phyloP scores from a whole-genome alignment of 371 early-diverging fungal genomes.

The Mortierella sp. region DNA sequence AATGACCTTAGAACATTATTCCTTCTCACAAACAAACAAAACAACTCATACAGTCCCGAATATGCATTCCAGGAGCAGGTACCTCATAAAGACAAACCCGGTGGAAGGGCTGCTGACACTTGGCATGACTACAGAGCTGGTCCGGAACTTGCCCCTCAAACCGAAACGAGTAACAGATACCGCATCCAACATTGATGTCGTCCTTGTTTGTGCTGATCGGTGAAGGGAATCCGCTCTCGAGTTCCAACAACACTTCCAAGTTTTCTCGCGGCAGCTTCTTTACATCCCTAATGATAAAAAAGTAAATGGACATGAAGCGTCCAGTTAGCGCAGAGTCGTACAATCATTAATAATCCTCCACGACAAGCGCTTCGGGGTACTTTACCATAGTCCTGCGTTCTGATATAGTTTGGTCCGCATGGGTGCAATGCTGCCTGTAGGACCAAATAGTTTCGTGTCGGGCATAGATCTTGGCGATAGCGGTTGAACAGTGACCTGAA shows the following conservation, averaged over 20 bases:
- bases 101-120: conserved; percentile 67
- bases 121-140: conserved; percentile 62
- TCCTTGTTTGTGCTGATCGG: conserved; percentile 42
- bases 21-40: neutral
- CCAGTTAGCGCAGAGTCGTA: neutral
- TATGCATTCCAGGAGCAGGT: neutral
- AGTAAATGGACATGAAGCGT: neutral
- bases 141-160: conserved; percentile 61
- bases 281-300: conserved; percentile 22
- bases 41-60: neutral
- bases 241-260: conserved; percentile 35
- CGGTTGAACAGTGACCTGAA: conserved; percentile 53
- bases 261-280: conserved; percentile 43
- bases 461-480: conserved; percentile 38
- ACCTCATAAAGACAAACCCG: conserved; percentile 65
- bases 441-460: conserved; percentile 50
- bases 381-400: conserved; percentile 43
- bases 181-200: conserved; percentile 67
- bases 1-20: neutral
- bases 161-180: conserved; percentile 66
- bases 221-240: conserved; percentile 54
- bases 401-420: conserved; percentile 43
- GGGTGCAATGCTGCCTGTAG: conserved; percentile 32
- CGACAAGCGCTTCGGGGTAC: neutral
- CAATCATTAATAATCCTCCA: neutral